Percentiles rank a stretch among this genome's conserved stretches.
Conservation (phyloP, 2,329 filamentous ascomycete species). For the Phialemoniopsis sp. region DNA sequence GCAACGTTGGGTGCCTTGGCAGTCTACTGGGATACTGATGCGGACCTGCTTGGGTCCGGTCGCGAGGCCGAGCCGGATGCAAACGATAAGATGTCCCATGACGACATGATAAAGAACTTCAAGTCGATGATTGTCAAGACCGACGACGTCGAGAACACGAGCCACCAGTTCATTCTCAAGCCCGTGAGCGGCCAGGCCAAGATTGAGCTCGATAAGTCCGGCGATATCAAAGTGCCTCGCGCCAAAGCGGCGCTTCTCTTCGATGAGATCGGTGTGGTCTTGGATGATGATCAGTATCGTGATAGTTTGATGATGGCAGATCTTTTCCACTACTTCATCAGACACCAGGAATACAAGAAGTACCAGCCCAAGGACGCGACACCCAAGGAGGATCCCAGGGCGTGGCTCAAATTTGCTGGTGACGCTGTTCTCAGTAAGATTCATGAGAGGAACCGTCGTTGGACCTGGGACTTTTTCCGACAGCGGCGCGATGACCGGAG, state of each 20-base stretch:
- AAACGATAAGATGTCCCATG: constrained; percentile 62
- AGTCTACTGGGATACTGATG: constrained; percentile 97
- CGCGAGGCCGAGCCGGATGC: constrained; percentile 62
- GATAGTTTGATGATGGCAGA: constrained; percentile 98
- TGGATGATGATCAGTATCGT: constrained; percentile 96
- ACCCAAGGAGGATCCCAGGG: constrained; percentile 84
- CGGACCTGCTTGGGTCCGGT: constrained; percentile 75
- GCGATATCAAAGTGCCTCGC: constrained; percentile 72
- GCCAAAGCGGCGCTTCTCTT: constrained; percentile 90
- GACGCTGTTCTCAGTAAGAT: constrained; percentile 90
- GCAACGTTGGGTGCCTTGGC: constrained; percentile 86
- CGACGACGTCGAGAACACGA: constrained; percentile 36
- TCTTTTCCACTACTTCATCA: constrained; percentile 96
- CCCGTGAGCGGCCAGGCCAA: constrained; percentile 94
- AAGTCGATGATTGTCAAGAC: constrained; percentile 74
- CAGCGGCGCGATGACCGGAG: constrained; percentile 87
- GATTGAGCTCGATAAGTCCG: constrained; percentile 91
- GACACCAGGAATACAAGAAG: constrained; percentile 95
- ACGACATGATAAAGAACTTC: constrained; percentile 74
- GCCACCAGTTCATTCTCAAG: constrained; percentile 91
- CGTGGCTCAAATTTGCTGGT: constrained; percentile 90
- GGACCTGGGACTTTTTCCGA: constrained; percentile 95
- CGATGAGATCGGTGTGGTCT: constrained; percentile 94
- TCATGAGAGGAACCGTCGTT: constrained; percentile 85
- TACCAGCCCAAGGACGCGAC: constrained; percentile 76